These are phyloP conservation scores for Sesbania bispinosa DNA, from an alignment of 306 rosid species.

Conservation along the genomic window DNA sequence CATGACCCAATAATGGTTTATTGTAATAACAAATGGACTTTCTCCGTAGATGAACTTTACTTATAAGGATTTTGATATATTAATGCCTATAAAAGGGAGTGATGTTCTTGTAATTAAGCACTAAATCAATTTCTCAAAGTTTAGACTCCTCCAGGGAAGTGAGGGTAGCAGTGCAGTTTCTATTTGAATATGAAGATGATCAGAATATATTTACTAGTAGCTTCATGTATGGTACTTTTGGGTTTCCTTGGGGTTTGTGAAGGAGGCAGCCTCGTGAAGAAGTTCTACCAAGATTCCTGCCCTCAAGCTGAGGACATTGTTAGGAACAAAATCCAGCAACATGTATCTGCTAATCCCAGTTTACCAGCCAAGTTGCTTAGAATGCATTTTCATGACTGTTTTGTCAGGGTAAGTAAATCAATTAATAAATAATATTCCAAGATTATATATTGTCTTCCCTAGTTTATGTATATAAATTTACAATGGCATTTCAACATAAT, in stretches of 20 bases:
- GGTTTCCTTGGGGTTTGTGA: slow-evolving; percentile 35
- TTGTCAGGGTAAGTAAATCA: slow-evolving; percentile 53
- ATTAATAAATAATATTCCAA: too few relatives aligned
- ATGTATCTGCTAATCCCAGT: slow-evolving; percentile 29
- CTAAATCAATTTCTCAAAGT: slow-evolving; percentile 10
- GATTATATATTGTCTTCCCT: too few relatives aligned
- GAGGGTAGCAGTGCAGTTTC: background rate
- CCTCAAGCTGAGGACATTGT: slow-evolving; percentile 46
- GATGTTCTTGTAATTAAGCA: background rate
- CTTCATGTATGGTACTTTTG: slow-evolving; percentile 22
- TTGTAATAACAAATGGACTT: background rate
- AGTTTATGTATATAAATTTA: too few relatives aligned
- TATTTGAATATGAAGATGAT: slow-evolving; percentile 33
- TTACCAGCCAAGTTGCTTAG: slow-evolving; percentile 58
- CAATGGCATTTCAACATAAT: too few relatives aligned
- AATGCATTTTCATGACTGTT: slow-evolving; percentile 61
- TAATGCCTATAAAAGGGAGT: slow-evolving; percentile 28
- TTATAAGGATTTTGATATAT: background rate
- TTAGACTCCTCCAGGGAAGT: background rate
- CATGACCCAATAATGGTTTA: background rate
- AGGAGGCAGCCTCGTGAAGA: slow-evolving; percentile 34
- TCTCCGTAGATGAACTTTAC: background rate
- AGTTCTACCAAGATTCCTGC: slow-evolving; percentile 43
- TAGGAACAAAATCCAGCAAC: slow-evolving; percentile 15
- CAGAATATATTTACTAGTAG: background rate